phyloP scores from a whole-genome alignment of 257 asterid genomes.

The Gentiana macrophylla region DNA sequence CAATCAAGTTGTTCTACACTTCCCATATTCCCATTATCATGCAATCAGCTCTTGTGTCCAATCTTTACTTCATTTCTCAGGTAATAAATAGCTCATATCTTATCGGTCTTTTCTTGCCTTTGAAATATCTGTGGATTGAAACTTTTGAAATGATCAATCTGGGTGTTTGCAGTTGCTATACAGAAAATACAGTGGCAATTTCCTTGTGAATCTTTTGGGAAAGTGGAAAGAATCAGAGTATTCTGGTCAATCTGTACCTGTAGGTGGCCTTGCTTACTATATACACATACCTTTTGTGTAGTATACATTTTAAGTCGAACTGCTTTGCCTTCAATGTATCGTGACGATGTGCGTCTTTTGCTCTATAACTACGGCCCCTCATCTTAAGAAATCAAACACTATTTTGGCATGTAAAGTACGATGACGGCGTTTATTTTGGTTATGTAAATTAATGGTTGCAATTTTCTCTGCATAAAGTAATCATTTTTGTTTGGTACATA shows the following conservation, averaged over 20 bases:
- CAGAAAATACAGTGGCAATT: slow-evolving; percentile 46
- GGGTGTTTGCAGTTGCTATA: slow-evolving; percentile 35
- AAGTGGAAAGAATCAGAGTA: slow-evolving; percentile 23
- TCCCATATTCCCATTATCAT: slow-evolving; percentile 69
- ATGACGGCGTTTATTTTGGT: too few relatives aligned
- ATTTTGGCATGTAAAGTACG: too few relatives aligned
- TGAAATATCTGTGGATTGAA: background rate
- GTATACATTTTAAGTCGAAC: too few relatives aligned
- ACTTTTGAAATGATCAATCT: background rate
- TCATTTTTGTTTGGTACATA: too few relatives aligned
- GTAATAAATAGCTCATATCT: slow-evolving; percentile 12
- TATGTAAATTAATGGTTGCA: too few relatives aligned
- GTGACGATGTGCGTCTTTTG: too few relatives aligned
- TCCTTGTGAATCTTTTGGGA: slow-evolving; percentile 48
- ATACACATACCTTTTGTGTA: slow-evolving; percentile 3
- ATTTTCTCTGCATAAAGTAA: too few relatives aligned
- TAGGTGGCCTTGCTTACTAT: slow-evolving; percentile 64
- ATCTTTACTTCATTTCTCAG: slow-evolving; percentile 66
- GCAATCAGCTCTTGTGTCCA: slow-evolving; percentile 66
- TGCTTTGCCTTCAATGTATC: too few relatives aligned
- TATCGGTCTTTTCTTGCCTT: background rate
- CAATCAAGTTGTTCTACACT: slow-evolving; percentile 56
- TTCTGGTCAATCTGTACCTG: slow-evolving; percentile 40
- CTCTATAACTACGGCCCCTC: too few relatives aligned
- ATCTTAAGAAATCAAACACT: too few relatives aligned